A percentile compares a stretch with the other conserved stretches of the same genome.
Evolutionary conservation across 1,284 basidiomycete genomes (phyloP).

Genomic region (Paramarasmius palmivorus): DNA sequence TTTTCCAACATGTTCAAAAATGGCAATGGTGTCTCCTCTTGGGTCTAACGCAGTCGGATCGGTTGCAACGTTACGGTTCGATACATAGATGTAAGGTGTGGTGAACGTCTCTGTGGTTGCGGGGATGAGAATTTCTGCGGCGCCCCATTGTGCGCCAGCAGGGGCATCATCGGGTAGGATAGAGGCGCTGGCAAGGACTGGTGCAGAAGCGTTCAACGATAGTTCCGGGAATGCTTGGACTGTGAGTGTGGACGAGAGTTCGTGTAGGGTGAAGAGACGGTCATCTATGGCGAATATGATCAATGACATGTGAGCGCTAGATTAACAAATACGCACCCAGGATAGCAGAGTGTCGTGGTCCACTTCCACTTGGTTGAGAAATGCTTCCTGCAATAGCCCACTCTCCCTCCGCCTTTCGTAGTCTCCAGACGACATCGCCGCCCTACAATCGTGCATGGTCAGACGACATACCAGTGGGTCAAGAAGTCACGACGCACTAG

Average conservation of each 20-base stretch:
- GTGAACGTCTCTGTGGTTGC: conserved; percentile 41
- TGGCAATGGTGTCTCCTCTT: conserved; percentile 61
- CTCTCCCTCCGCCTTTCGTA: conserved; percentile 39
- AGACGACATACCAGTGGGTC: neutral
- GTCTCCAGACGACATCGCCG: conserved; percentile 65
- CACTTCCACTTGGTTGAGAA: conserved; percentile 61
- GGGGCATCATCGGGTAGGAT: conserved; percentile 45
- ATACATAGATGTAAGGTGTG: conserved; percentile 54
- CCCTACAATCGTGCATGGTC: conserved; percentile 44
- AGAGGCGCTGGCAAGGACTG: conserved; percentile 52
- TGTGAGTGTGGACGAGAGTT: conserved; percentile 62
- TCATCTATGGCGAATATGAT: conserved; percentile 40
- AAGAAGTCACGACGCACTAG: conserved; percentile 41
- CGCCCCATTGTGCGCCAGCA: conserved; percentile 42
- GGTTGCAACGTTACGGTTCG: conserved; percentile 49
- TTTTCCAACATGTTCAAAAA: conserved; percentile 38
- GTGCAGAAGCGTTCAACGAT: conserved; percentile 46
- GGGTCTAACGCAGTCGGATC: conserved; percentile 44
- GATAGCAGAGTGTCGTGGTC: conserved; percentile 64
- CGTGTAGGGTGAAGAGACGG: conserved; percentile 63
- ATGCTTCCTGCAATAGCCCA: conserved; percentile 63
- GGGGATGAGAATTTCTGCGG: conserved; percentile 59
- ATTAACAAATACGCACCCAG: conserved; percentile 37
- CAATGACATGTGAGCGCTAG: neutral
- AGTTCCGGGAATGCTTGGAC: conserved; percentile 55